Evolutionary conservation across 208 protist species (phyloP).

Genomic region (Lotmaria passim): DNA sequence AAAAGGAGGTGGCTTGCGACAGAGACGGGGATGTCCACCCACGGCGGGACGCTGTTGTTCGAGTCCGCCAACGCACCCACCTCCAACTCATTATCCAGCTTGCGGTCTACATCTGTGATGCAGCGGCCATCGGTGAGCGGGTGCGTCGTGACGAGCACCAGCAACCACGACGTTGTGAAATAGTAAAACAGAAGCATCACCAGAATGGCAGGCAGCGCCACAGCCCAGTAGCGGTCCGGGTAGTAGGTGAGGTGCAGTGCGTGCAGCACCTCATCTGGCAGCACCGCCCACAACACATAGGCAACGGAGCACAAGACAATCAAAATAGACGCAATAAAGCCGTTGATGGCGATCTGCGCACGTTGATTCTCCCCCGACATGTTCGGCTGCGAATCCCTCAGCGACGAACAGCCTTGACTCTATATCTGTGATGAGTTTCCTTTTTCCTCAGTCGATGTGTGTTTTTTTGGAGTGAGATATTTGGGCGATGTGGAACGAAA

Average conservation of each 20-base stretch:
- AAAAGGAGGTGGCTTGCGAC: slow-evolving; percentile 80
- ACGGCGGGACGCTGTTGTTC: slow-evolving; percentile 73
- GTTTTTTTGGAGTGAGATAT: too few relatives aligned
- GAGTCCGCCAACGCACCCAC: slow-evolving; percentile 56
- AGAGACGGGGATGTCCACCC: slow-evolving; percentile 83
- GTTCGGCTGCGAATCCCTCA: too few relatives aligned
- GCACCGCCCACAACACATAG: slow-evolving; percentile 84
- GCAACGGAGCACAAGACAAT: slow-evolving; percentile 51
- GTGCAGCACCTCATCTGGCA: slow-evolving; percentile 67
- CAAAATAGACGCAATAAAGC: slow-evolving; percentile 84
- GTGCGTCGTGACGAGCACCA: slow-evolving; percentile 74
- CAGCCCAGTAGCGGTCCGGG: slow-evolving; percentile 92
- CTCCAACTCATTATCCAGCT: slow-evolving; percentile 53
- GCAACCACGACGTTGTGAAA: slow-evolving; percentile 56
- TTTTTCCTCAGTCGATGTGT: too few relatives aligned
- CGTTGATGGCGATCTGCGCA: slow-evolving; percentile 84
- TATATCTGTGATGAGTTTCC: too few relatives aligned
- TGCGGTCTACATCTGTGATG: slow-evolving; percentile 73
- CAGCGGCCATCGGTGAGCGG: slow-evolving; percentile 78
- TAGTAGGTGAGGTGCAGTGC: slow-evolving; percentile 83
- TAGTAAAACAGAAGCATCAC: slow-evolving; percentile 84
- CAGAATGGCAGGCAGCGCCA: slow-evolving; percentile 78
- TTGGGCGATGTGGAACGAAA: too few relatives aligned
- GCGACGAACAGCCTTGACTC: too few relatives aligned
- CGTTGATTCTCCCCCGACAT: slow-evolving; percentile 33